Percentiles rank a stretch among this genome's conserved stretches.
phyloP scores from a whole-genome alignment of 257 asterid species.

The Paraleonurus japonicus region DNA sequence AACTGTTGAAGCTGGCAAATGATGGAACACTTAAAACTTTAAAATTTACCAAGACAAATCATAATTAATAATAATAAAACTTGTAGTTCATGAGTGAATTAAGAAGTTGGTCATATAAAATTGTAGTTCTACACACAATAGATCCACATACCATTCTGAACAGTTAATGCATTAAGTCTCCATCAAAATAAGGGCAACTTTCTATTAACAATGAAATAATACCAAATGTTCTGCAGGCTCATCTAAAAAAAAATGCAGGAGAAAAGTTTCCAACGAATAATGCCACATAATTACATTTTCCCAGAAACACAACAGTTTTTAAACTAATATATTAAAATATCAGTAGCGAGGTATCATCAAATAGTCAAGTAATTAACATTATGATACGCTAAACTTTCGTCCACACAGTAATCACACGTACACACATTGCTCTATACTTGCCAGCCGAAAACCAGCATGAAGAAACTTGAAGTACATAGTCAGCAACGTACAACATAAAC shows the following conservation, averaged over 20 bases:
- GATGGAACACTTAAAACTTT: conserved; percentile 16
- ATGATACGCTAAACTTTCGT: not conserved
- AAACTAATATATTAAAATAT: not conserved
- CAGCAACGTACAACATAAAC: not conserved
- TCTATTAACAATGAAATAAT: not conserved
- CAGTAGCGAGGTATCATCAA: not conserved
- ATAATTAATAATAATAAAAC: conserved; percentile 1
- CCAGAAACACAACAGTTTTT: not conserved
- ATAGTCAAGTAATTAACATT: not conserved
- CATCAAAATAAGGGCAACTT: not conserved
- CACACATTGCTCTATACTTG: not conserved
- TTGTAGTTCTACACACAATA: not conserved
- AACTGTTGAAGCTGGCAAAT: conserved; percentile 82
- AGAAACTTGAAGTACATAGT: conserved; percentile 10
- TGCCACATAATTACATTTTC: conserved; percentile 1
- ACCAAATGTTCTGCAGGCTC: not conserved
- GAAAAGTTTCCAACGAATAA: not conserved
- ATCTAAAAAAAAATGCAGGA: not conserved
- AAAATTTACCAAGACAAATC: conserved; percentile 3
- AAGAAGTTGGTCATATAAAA: conserved; percentile 14
- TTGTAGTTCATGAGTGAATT: not conserved
- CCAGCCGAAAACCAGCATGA: not conserved
- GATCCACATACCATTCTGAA: not conserved
- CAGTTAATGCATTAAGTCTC: not conserved
- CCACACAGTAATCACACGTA: conserved; percentile 1